Base-by-base conservation (phyloP, 257 asterid genomes). In the Solanum corneliomulleri region DNA sequence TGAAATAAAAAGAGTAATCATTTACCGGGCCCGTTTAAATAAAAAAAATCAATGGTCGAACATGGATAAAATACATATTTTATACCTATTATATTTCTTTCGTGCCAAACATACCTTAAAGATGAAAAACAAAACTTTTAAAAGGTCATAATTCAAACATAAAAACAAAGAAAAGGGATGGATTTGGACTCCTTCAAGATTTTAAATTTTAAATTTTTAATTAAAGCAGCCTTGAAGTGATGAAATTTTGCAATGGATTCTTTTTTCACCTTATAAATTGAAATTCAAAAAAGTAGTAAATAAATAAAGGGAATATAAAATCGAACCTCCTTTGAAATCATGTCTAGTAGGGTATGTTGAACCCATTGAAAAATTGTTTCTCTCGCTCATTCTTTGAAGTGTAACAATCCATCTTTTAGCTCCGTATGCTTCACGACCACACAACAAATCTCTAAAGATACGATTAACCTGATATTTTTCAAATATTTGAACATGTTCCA, bases 401-500 rank as follows among this genome's bases (percentile, higher is more conserved):
- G 92, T 87, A 83, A 88, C 66, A 27, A 95, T 85, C 97, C 98
- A 96, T 89, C 96, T 85, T 80, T 81, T 93, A 68, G 98, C 98
- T 87, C 99, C 97, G 45, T 91, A 96, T 11, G 98, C 96, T 88
- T 91, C 93, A 75, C 89, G 88, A 77, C 86, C 87, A 52, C 89
- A 87, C 20, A 95, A 89, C 39, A 96, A 49, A 66, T 94, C 95
- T 90, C 94, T 90, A 85, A 91, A 95, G 49, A 95, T 78, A 74
- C 91, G 93, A 87, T 94, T 93, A 72, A 91, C 94, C 45, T 87
- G 80, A 27, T 80, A 77, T 88, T 91, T 93, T 82, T 93, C 98
- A 23, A 92, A 95, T 84, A 95, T 94, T 91, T 96, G 94, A 84
- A 95, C 94, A 86, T 95, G 98, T 64, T 95, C 98, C 7, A 96